Conservation (phyloP, 1,139 yeast genomes). For the Blastobotrys proliferans region DNA sequence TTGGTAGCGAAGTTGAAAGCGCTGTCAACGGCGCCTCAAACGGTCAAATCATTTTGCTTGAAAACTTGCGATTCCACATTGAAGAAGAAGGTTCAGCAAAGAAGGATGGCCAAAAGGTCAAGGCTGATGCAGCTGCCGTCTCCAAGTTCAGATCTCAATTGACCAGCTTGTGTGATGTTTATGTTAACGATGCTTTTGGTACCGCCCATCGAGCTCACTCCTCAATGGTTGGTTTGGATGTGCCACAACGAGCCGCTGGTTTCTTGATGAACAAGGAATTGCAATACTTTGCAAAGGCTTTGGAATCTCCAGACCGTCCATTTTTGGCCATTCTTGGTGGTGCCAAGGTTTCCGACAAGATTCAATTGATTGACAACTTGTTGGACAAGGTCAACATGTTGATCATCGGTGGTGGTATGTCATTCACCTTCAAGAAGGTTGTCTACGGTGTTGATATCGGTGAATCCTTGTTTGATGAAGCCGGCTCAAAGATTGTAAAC, state of each 20-base stretch:
- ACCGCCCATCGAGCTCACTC: conserved; percentile 99
- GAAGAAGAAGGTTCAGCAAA: conserved; percentile 94
- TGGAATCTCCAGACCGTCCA: conserved; percentile 95
- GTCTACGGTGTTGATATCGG: conserved; percentile 80
- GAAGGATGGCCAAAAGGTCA: conserved; percentile 80
- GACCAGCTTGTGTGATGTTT: conserved; percentile 88
- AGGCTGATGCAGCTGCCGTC: conserved; percentile 81
- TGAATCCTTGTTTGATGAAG: conserved; percentile 82
- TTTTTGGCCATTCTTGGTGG: conserved; percentile 97
- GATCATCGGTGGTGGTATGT: conserved; percentile 99
- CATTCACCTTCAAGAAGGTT: conserved; percentile 95
- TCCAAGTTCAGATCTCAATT: conserved; percentile 80
- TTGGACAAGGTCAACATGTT: conserved; percentile 88
- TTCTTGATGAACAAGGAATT: conserved; percentile 96
- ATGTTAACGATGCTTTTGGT: conserved; percentile 96
- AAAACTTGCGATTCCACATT: conserved; percentile 94
- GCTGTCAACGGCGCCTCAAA: conserved; percentile 64
- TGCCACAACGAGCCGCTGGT: conserved; percentile 94
- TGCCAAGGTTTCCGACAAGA: conserved; percentile 97
- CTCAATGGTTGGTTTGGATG: conserved; percentile 93
- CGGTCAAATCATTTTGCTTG: conserved; percentile 79
- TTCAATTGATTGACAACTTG: conserved; percentile 94
- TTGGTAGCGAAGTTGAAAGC: conserved; percentile 78
- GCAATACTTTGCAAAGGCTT: conserved; percentile 93
- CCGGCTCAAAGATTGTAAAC: conserved; percentile 90